Base-by-base conservation (phyloP, 2,329 filamentous ascomycete species). In the Aspergillus bombycis region DNA sequence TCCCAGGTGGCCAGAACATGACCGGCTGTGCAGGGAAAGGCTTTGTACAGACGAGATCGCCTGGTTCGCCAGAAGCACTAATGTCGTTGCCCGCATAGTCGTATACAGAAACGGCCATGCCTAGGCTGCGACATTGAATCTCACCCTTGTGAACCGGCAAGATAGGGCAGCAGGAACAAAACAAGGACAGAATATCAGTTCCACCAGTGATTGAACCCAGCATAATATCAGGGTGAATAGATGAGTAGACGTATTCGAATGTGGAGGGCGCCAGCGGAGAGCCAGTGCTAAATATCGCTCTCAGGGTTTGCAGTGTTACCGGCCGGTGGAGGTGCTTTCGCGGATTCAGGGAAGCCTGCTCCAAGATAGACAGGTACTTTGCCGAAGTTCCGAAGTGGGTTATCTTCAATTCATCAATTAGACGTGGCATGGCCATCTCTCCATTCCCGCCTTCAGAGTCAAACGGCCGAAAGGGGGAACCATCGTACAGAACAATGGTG, bases 331-430 rank as follows among this genome's bases (percentile, higher is more conserved):
- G 72, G 62, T 88, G 84, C 26, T 81, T 76, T 53, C 82, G 76
- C 1, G 91, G 91, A 57, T 84, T 82, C 50, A 93, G 77, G 23
- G 82, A 81, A 67, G 91, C 91, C 66, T 96, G 91, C 77, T 99
- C 95, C 10, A 99, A 86, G 4, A 96, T 85, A 0, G 91, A 94
- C 16, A 99, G 89, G 74, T 97, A 99, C 69, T 96, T 94, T 3
- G 95, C 94, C 1, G 91, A 95, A 0, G 94, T 98, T 58, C 95
- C 95, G 71, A 98, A 98, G 74, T 98, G 94, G 0, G 93, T 96
- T 58, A 98, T 93, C 36, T 84, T 80, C 12, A 96, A 85, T 67
- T 92, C 88, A 34, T 94, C 89, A 61, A 97, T 91, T 21, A 98
- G 84, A 3, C 86, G 86, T 4, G 93, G 91, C 81, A 99, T 89